Evolutionary conservation across 2,329 filamentous ascomycete genomes (phyloP).

Genomic region (Dactylellina sp.): DNA sequence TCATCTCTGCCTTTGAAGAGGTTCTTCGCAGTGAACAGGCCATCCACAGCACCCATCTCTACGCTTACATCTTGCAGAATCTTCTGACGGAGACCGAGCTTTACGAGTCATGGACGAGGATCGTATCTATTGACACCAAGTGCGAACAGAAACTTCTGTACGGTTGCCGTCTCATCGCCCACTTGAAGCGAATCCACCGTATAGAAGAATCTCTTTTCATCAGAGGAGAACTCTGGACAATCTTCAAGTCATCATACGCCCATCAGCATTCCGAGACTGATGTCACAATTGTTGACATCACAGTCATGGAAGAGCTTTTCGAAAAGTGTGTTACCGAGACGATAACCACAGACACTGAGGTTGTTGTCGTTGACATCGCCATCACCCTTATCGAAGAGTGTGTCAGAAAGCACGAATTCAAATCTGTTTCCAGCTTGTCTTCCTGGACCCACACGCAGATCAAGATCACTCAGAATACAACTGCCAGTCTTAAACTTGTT

Average conservation of each 20-base stretch:
- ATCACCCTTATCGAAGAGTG: conserved; percentile 33
- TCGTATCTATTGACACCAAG: conserved; percentile 16
- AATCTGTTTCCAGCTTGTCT: conserved; percentile 19
- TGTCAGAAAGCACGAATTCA: conserved; percentile 29
- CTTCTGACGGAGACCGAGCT: conserved; percentile 37
- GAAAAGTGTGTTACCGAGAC: conserved; percentile 31
- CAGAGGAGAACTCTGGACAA: conserved; percentile 25
- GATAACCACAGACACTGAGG: conserved; percentile 15
- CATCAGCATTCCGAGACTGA: neutral
- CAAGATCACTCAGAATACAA: conserved; percentile 32
- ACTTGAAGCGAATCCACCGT: conserved; percentile 31
- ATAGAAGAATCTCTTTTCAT: conserved; percentile 33
- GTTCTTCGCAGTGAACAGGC: conserved; percentile 3
- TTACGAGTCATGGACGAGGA: conserved; percentile 32
- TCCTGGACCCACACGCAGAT: conserved; percentile 31
- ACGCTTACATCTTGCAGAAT: conserved; percentile 20
- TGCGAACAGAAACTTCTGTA: conserved; percentile 37
- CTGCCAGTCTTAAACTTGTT: conserved; percentile 29
- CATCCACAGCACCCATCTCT: conserved; percentile 9
- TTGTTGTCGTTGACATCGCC: conserved; percentile 25
- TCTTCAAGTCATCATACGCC: conserved; percentile 19
- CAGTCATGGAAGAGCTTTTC: conserved; percentile 21
- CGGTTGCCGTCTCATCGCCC: conserved; percentile 37
- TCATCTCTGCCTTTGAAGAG: conserved; percentile 33
- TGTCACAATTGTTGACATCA: conserved; percentile 9